phyloP scores from a whole-genome alignment of 2,329 filamentous ascomycete species.

The Raffaelea albimanens region DNA sequence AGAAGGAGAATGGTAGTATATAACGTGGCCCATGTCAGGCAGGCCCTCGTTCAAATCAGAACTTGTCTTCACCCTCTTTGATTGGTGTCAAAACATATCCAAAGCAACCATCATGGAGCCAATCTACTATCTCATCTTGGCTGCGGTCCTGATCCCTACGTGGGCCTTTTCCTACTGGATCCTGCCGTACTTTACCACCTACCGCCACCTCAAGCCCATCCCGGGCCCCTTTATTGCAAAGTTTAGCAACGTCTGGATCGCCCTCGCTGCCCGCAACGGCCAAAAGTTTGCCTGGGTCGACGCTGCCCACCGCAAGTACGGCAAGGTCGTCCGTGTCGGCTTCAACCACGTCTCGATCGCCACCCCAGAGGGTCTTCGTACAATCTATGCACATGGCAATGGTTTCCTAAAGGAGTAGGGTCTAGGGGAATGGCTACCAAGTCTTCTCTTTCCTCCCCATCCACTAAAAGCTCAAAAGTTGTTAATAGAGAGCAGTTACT shows the following conservation, averaged over 20 bases:
- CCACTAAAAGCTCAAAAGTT: not conserved
- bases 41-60: too few relatives aligned
- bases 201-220: constrained; percentile 7
- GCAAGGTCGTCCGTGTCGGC: constrained; percentile 10
- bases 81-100: too few relatives aligned
- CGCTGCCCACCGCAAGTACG: constrained; percentile 9
- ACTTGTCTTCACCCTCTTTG: too few relatives aligned
- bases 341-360: constrained; percentile 11
- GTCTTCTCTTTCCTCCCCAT: too few relatives aligned
- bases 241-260: constrained; percentile 11
- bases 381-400: constrained; percentile 11
- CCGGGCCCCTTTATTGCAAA: constrained; percentile 9
- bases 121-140: constrained; percentile 6
- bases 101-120: constrained; percentile 7
- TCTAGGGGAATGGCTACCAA: too few relatives aligned
- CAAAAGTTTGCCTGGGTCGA: constrained; percentile 10
- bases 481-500: constrained; percentile 2
- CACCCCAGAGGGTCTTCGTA: constrained; percentile 7
- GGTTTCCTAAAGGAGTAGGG: constrained; percentile 10
- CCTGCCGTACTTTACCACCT: constrained; percentile 9
- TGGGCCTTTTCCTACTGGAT: constrained; percentile 9
- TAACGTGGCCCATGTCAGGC: too few relatives aligned
- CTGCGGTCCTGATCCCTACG: constrained; percentile 3
- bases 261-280: constrained; percentile 4
- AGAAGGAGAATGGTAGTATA: too few relatives aligned